Base-by-base conservation (phyloP, 83 land plant genomes). In the Diphasiastrum complanatum region DNA sequence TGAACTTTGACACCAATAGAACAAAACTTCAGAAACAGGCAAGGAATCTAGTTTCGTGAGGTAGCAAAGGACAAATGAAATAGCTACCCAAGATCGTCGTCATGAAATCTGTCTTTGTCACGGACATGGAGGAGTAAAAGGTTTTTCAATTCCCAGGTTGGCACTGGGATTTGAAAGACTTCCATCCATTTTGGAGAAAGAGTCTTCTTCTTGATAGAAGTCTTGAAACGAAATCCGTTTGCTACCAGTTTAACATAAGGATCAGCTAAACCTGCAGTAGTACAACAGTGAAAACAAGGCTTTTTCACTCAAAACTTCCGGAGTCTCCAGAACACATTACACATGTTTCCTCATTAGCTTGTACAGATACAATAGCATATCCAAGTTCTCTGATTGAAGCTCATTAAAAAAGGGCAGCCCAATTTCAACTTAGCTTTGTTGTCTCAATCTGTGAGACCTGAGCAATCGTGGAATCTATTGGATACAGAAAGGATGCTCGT, bases 141-240 rank as follows among this genome's bases (percentile, higher is more conserved):
- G 69, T 86, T 85, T 24, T 79, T 79, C 24, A 78, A 62, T 0
- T 86, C 92, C 99, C 99, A 93, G 51, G 85, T 72, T 26, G 56
- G 60, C 29, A 93, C 82, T 1, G 99, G 96, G 55, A 93, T 62
- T 45, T 72, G 75, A 49, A 86, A 83, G 34, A 76, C 91, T 59
- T 93, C 99, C 12, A 65, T 72, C 99, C 99, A 93, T 45, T 83
- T 84, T 48, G 99, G 97, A 63, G 51, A 29, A 58, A 93, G 55
- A 28, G 92, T 93, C 56, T 89, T 93, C 83, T 62, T 75, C 45
- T 79, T 83, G 27, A 77, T 78, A 43, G 75, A 78, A 23, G 96
- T 93, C 51, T 71, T 76, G 45, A 84, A 83, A 29, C 70, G 73
- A 67, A 73, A 72, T 30, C 71, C 51, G 6, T 81, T 91, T 54